These are phyloP conservation scores for Cladophialophora yegresii DNA, from an alignment of 2,329 filamentous ascomycete species.

Conservation along the genomic window DNA sequence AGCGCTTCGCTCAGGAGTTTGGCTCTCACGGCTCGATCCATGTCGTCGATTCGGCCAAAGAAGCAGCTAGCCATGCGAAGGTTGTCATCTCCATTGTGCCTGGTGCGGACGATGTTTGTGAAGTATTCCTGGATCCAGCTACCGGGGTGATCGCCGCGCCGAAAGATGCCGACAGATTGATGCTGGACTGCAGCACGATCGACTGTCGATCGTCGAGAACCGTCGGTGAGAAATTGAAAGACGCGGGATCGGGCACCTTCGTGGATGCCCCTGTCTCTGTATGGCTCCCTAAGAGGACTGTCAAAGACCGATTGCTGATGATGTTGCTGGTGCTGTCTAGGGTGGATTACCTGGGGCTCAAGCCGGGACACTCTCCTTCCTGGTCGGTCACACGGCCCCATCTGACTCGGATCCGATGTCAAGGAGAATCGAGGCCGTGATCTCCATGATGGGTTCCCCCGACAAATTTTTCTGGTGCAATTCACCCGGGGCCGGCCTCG, in stretches of 20 bases:
- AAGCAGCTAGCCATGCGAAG: constrained; percentile 3
- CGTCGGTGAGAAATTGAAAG: constrained; percentile 3
- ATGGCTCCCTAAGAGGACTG: not conserved
- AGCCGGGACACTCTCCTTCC: constrained; percentile 14
- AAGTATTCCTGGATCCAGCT: constrained; percentile 14
- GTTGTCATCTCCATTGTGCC: constrained; percentile 15
- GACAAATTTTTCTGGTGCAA: constrained; percentile 16
- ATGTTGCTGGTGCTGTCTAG: not conserved
- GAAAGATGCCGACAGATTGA: constrained; percentile 1
- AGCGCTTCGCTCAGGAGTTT: not conserved
- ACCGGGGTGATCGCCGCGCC: constrained; percentile 10
- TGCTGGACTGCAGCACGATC: constrained; percentile 18
- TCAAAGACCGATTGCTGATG: not conserved
- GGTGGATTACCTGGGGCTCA: constrained; percentile 5
- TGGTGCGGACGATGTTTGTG: constrained; percentile 1
- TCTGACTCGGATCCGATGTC: not conserved
- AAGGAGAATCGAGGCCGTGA: not conserved
- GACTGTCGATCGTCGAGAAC: constrained; percentile 1
- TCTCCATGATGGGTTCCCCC: constrained; percentile 14
- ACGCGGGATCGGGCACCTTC: constrained; percentile 8
- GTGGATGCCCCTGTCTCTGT: constrained; percentile 13
- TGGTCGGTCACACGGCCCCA: not conserved
- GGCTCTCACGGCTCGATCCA: not conserved
- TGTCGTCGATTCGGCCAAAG: constrained; percentile 12
- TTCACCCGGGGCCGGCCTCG: constrained; percentile 9